Conservation (phyloP, 2,329 filamentous ascomycete species). For the Myriosclerotinia duriaeana region DNA sequence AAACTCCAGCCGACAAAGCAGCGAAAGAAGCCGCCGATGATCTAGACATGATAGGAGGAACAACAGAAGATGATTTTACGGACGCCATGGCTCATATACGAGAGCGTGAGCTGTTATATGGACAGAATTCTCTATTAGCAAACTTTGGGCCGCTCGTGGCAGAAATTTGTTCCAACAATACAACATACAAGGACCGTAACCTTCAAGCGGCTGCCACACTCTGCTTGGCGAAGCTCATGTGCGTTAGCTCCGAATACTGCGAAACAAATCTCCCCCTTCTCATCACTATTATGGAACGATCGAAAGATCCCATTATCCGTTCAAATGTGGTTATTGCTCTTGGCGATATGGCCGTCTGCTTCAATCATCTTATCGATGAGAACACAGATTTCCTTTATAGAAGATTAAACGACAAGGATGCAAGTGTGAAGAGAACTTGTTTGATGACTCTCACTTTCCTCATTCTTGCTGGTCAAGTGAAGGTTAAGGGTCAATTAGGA, state of each 20-base stretch:
- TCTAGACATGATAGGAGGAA: constrained; percentile 93
- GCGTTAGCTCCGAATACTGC: constrained; percentile 94
- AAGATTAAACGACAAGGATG: constrained; percentile 82
- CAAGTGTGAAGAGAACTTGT: constrained; percentile 92
- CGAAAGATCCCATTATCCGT: constrained; percentile 84
- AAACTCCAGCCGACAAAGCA: constrained; percentile 51
- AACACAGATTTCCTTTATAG: constrained; percentile 98
- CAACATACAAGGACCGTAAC: constrained; percentile 82
- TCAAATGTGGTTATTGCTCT: constrained; percentile 96
- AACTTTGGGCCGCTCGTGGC: constrained; percentile 89
- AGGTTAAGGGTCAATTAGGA: constrained; percentile 96
- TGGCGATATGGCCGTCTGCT: constrained; percentile 98
- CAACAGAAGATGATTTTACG: constrained; percentile 90
- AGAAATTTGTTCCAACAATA: constrained; percentile 94
- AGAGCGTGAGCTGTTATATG: constrained; percentile 80
- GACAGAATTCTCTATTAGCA: constrained; percentile 78
- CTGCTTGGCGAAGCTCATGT: constrained; percentile 98
- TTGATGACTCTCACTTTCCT: constrained; percentile 98
- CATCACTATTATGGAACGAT: constrained; percentile 97
- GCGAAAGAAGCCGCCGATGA: constrained; percentile 76
- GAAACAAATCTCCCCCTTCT: constrained; percentile 88
- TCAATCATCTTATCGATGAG: constrained; percentile 98
- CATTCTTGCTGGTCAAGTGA: constrained; percentile 95
- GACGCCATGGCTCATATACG: constrained; percentile 83
- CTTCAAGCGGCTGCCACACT: constrained; percentile 91